Evolutionary conservation across 306 rosid genomes (phyloP).

Genomic region (Erythrophleum fordii): DNA sequence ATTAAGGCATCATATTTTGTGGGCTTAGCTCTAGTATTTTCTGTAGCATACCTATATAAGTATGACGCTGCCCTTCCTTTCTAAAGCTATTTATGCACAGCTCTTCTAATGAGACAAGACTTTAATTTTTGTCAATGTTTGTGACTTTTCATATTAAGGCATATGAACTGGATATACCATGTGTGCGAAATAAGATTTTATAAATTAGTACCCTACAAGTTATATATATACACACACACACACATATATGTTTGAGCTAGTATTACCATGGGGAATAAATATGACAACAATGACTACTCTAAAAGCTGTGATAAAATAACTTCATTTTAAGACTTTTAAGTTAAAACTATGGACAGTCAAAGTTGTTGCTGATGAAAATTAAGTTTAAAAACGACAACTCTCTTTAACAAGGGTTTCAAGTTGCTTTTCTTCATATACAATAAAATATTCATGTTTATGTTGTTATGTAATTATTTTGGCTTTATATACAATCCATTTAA

Average conservation of each 20-base stretch:
- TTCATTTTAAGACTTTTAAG: not conserved
- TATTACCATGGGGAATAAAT: not conserved
- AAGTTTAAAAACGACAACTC: not conserved
- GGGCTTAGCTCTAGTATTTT: not conserved
- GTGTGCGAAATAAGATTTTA: not conserved
- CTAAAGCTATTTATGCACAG: not conserved
- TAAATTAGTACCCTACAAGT: not conserved
- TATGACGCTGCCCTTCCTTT: not conserved
- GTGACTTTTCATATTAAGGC: not conserved
- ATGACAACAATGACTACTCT: not conserved
- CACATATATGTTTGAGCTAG: not conserved
- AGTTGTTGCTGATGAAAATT: not conserved
- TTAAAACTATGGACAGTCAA: not conserved
- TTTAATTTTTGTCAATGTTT: not conserved
- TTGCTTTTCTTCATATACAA: slow-evolving; percentile 10
- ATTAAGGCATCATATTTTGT: not conserved
- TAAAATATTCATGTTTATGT: not conserved
- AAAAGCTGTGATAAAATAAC: not conserved
- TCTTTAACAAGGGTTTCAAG: slow-evolving; percentile 24
- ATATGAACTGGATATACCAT: not conserved
- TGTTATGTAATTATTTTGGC: slow-evolving; percentile 25
- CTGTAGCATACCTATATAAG: not conserved
- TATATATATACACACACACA: too few relatives aligned
- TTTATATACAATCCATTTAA: slow-evolving; percentile 1
- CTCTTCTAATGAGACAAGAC: not conserved